A percentile compares a stretch with the other conserved stretches of the same genome.
Evolutionary conservation across 2,329 filamentous ascomycete genomes (phyloP).

Genomic region (Tolypocladium endophyticum): DNA sequence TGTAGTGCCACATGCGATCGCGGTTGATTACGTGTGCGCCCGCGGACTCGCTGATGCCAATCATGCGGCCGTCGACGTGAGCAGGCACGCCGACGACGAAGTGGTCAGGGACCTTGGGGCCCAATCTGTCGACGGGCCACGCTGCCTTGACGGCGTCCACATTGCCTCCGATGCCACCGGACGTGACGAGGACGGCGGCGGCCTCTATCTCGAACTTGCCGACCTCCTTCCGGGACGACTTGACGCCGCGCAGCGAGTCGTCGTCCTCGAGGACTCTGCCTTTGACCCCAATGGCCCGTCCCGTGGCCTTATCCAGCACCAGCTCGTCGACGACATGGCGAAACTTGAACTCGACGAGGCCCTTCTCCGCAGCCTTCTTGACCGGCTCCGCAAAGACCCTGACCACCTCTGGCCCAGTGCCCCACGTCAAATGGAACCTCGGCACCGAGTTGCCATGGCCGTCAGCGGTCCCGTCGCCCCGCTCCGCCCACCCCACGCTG

Average conservation of each 20-base stretch:
- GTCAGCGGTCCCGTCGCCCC: slow-evolving; percentile 42
- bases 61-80: slow-evolving; percentile 55
- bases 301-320: slow-evolving; percentile 36
- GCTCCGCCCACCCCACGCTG: slow-evolving; percentile 51
- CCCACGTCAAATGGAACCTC: slow-evolving; percentile 53
- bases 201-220: slow-evolving; percentile 43
- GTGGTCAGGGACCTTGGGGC: slow-evolving; percentile 41
- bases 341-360: slow-evolving; percentile 43
- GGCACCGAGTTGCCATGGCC: slow-evolving; percentile 54
- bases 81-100: slow-evolving; percentile 52
- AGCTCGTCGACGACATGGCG: slow-evolving; percentile 48
- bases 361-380: slow-evolving; percentile 37
- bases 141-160: slow-evolving; percentile 47
- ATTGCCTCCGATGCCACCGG: slow-evolving; percentile 51
- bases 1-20: slow-evolving; percentile 59
- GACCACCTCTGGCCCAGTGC: slow-evolving; percentile 49
- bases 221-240: slow-evolving; percentile 35
- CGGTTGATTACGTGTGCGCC: slow-evolving; percentile 48
- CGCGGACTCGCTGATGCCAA: slow-evolving; percentile 40
- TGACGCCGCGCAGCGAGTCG: slow-evolving; percentile 37
- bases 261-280: slow-evolving; percentile 43
- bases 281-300: slow-evolving; percentile 40
- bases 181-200: slow-evolving; percentile 41
- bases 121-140: slow-evolving; percentile 48
- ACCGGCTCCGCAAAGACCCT: slow-evolving; percentile 47